Evolutionary conservation across 208 protist species (phyloP).

Genomic region (Crithidia fasciculata): DNA sequence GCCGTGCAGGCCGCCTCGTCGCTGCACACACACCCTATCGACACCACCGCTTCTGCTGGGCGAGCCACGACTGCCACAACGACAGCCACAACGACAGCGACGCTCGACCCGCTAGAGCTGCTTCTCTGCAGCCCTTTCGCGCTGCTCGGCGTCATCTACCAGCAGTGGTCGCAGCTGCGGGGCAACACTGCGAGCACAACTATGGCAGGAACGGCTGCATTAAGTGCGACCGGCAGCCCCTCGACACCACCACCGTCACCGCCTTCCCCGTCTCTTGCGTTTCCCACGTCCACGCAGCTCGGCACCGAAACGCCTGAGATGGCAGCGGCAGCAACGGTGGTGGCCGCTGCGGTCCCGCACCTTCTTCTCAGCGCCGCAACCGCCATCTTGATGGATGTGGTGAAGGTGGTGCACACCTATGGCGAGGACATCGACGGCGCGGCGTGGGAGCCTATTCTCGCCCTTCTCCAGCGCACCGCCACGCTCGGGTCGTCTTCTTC

Average conservation of each 20-base stretch:
- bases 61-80: neutral
- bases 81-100: neutral
- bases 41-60: neutral
- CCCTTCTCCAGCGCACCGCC: slow-evolving; percentile 50
- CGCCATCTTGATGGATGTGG: slow-evolving; percentile 37
- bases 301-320: neutral
- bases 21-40: neutral
- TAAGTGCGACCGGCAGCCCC: neutral
- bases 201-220: no score
- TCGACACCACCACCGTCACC: no score
- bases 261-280: no score
- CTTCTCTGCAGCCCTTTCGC: slow-evolving; percentile 38
- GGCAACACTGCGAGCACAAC: no score
- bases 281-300: neutral
- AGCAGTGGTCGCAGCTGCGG: slow-evolving; percentile 14
- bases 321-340: slow-evolving; percentile 14
- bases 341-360: slow-evolving; percentile 14
- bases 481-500: neutral
- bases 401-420: slow-evolving; percentile 64
- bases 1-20: slow-evolving; percentile 15
- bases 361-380: slow-evolving; percentile 19
- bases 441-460: slow-evolving; percentile 57
- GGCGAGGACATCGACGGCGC: slow-evolving; percentile 57
- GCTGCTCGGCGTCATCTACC: slow-evolving; percentile 37
- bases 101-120: slow-evolving; percentile 22